phyloP scores from a whole-genome alignment of 495 filamentous ascomycete genomes.

The Cladorrhinum samala region DNA sequence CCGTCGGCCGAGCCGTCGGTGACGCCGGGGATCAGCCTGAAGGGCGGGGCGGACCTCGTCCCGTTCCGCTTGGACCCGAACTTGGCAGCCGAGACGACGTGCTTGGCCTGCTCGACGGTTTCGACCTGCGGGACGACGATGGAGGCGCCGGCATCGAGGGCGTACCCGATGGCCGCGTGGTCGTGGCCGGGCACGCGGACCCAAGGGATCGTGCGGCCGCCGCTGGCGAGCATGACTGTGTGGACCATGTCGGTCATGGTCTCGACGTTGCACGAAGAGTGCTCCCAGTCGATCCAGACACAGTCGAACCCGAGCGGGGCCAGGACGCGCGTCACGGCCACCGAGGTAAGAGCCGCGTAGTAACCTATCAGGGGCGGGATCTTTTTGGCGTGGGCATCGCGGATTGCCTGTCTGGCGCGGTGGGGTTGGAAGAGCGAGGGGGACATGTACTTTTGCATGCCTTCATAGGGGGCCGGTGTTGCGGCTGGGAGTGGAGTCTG shows the following conservation, averaged over 20 bases:
- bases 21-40: conserved; percentile 31
- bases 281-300: conserved; percentile 44
- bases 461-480: background rate
- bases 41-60: conserved; percentile 39
- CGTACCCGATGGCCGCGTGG: conserved; percentile 42
- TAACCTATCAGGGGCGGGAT: conserved; percentile 36
- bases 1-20: conserved; percentile 25
- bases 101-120: conserved; percentile 39
- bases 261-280: conserved; percentile 36
- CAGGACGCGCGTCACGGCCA: conserved; percentile 30
- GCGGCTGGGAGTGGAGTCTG: background rate
- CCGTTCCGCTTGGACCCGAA: conserved; percentile 27
- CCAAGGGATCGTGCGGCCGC: conserved; percentile 34
- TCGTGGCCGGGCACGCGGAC: conserved; percentile 41
- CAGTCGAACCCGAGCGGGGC: conserved; percentile 36
- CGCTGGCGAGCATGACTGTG: conserved; percentile 36
- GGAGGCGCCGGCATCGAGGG: conserved; percentile 41
- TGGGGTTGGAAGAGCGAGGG: conserved; percentile 42
- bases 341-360: conserved; percentile 31
- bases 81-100: conserved; percentile 39
- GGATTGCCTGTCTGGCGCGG: conserved; percentile 36
- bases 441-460: conserved; percentile 35
- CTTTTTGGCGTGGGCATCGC: conserved; percentile 38
- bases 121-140: conserved; percentile 44
- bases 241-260: conserved; percentile 44